Base-by-base conservation (phyloP, 1,284 basidiomycete genomes). In the Leccinum subfulvum region DNA sequence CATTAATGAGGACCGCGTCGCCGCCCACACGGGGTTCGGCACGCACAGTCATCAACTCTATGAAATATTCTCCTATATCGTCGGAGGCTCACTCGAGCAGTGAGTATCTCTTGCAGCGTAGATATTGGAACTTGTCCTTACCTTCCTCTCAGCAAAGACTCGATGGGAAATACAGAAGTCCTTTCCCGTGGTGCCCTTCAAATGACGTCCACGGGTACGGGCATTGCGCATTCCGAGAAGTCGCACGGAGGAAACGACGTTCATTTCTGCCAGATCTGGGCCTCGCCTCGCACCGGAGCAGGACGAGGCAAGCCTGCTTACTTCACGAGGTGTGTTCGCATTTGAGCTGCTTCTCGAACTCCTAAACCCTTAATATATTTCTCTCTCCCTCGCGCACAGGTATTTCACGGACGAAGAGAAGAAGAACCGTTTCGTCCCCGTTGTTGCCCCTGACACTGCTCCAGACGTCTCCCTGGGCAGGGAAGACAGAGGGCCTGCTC, bases 231-330 rank as follows among this genome's bases (percentile, higher is more conserved):
- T 77, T 95, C 94, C 65, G 91, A 93, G 72, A 84, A 90, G 67
- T 78, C 83, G 3, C 75, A 89, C 68, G 87, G 88, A 28, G 60
- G 72, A 6, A 76, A 81, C 55, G 80, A 84, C 60, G 88, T 89
- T 1, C 90, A 97, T 75, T 95, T 96, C 79, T 82, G 95, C 11
- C 91, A 94, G 73, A 95, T 97, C 67, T 97, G 94, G 95, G 85
- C 88, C 3, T 54, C 85, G 0, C 94, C 95, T 1, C 74, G 71
- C 79, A 79, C 70, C 71, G 82, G 37, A 64, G 79, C 35, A 78
- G 84, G 23, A 82, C 92, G 16, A 11, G 73, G 70, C 16, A 75
- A 76, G 30, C 93, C 94, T 0, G 83, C 85, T 61, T 97, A 97
- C 76, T 96, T 84, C 77, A 95, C 91, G 13, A 87, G 92, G 79